These are phyloP conservation scores for Penicillium decumbens DNA, from an alignment of 2,329 filamentous ascomycete genomes.

Conservation along the genomic window DNA sequence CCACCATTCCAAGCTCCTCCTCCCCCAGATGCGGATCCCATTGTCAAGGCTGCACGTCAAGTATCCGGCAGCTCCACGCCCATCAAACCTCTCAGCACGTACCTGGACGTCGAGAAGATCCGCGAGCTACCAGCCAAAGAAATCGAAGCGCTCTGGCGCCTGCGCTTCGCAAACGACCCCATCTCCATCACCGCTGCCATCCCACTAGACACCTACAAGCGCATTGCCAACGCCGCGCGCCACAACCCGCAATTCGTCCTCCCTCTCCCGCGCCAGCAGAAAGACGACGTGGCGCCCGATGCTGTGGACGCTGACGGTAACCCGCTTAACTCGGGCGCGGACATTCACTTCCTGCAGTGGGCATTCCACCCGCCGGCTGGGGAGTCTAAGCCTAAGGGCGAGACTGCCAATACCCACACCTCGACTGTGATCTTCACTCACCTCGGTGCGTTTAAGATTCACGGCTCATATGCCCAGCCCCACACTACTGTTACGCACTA, in stretches of 20 bases:
- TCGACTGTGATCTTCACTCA: constrained; percentile 87
- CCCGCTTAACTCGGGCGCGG: constrained; percentile 50
- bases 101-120: constrained; percentile 75
- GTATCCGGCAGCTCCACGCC: constrained; percentile 51
- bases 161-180: constrained; percentile 70
- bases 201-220: constrained; percentile 65
- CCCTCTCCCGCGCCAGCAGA: constrained; percentile 59
- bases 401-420: constrained; percentile 52
- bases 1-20: constrained; percentile 36
- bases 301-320: constrained; percentile 25
- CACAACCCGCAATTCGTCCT: constrained; percentile 84
- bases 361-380: constrained; percentile 67
- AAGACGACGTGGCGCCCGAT: constrained; percentile 12
- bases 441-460: constrained; percentile 84
- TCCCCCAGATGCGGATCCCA: constrained; percentile 33
- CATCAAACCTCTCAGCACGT: constrained; percentile 62
- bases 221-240: constrained; percentile 67
- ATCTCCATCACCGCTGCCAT: constrained; percentile 80
- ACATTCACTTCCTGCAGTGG: constrained; percentile 97
- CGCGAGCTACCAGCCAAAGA: constrained; percentile 69
- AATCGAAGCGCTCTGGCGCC: constrained; percentile 82
- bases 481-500: constrained; percentile 95
- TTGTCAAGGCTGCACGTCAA: constrained; percentile 30
- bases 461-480: constrained; percentile 82
- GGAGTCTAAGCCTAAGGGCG: constrained; percentile 18